Evolutionary conservation across 1,139 yeast species (phyloP), one percentile per base, ranked within the genome.

Genomic region (Yamadazyma pseudoaaseri): DNA sequence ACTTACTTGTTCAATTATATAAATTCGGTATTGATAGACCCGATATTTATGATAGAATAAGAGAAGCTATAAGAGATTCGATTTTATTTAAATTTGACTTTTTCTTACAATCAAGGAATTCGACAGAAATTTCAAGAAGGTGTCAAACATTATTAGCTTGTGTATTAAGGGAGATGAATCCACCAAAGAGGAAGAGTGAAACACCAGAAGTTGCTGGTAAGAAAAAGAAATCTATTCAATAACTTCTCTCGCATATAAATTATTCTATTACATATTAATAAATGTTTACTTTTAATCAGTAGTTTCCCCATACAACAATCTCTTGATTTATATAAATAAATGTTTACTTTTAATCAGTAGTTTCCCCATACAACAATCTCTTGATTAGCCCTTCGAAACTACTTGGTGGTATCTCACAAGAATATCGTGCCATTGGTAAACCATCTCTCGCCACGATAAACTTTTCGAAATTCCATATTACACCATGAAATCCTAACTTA

Each of bases 381-480:
- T 14, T 18, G 6, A 42, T 27, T 6, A 15, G 20, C 4, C 27
- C 46, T 47, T 76, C 83, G 29, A 85, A 56, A 12, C 71, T 63
- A 24, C 62, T 49, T 18, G 98, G 97, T 30, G 81, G 70, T 18
- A 86, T 77, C 36, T 79, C 64, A 2, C 95, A 77, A 6, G 81
- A 72, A 60, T 72, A 86, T 54, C 98, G 75, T 38, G 69, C 71
- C 29, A 75, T 76, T 27, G 89, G 96, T 1, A 74, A 56, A 33
- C 98, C 98, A 2, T 76, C 51, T 49, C 73, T 72, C 56, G 81
- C 81, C 35, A 92, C 58, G 34, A 92, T 51, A 64, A 92, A 92
- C 68, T 92, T 92, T 60, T 90, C 97, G 56, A 90, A 92, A 66
- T 92, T 92, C 98, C 97, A 92, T 58, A 86, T 80, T 49, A 90